Base-by-base conservation (phyloP, 768 basidiomycete genomes). In the Auricularia heimuer region DNA sequence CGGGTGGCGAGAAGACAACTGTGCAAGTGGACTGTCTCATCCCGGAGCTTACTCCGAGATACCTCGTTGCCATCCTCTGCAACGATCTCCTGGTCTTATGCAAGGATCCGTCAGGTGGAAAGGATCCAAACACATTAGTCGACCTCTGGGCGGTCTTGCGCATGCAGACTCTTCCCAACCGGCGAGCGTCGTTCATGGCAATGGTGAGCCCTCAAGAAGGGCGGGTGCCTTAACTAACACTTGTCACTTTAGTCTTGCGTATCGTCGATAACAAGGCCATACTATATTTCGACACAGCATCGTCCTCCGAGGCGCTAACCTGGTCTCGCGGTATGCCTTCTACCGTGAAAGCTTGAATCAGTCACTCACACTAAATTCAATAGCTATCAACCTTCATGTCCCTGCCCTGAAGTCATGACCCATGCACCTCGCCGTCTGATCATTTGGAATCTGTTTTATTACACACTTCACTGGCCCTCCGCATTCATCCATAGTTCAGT, bases 111-210 rank as follows among this genome's bases (percentile, higher is more conserved):
- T 85, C 89, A 11, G 86, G 87, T 47, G 91, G 90, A 56, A 82
- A 83, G 68, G 94, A 96, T 68, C 86, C 84, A 29, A 77, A 79
- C 58, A 86, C 85, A 3, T 76, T 72, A 29, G 93, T 98, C 36
- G 95, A 98, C 72, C 80, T 98, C n/a, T 98, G 93, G 89, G 94
- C 94, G 39, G 96, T 98, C 37, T 77, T 98, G 66, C 83, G 96
- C 54, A 94, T 99, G 93, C 93, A 95, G 74, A 96, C 94, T 0
- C 73, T 94, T 54, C 87, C 4, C 92, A 94, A 70, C 94, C 92
- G 4, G 93, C 92, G 18, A 92, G 89, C 68, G 90, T 94, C 65
- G 89, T 92, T 33, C 89, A 94, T 73, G 91, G 90, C 51, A 94
- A 90, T 73, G 85, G 91, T 90, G 72, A 68, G 77, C 69, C 54